Percentiles rank a stretch among this genome's conserved stretches.
Evolutionary conservation across 1,139 yeast genomes (phyloP).

Genomic region (Candida glucosophila): DNA sequence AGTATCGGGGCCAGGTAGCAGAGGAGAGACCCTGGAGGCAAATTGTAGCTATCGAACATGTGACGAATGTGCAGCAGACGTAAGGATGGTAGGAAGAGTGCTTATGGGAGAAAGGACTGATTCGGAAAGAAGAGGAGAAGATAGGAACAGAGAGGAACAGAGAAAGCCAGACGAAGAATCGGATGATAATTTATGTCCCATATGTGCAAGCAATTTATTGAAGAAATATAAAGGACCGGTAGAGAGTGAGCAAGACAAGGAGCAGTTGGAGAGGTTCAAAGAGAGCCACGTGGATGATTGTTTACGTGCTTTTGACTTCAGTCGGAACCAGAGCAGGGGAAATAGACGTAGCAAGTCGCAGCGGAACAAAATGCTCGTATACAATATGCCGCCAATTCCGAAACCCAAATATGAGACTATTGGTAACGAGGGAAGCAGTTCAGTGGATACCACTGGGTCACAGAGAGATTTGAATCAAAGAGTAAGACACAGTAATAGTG

Average conservation of each 20-base stretch:
- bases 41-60: conserved; percentile 53
- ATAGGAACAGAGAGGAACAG: conserved; percentile 1
- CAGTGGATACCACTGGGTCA: conserved; percentile 8
- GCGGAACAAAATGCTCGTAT: conserved; percentile 79
- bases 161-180: conserved; percentile 1
- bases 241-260: conserved; percentile 12
- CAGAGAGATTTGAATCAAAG: conserved; percentile 17
- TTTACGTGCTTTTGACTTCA: conserved; percentile 55
- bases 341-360: conserved; percentile 21
- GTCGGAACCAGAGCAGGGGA: conserved; percentile 44
- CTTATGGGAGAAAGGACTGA: conserved; percentile 13
- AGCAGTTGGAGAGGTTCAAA: conserved; percentile 39
- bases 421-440: conserved; percentile 10
- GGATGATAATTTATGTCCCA: conserved; percentile 30
- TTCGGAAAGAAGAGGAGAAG: neutral
- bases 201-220: conserved; percentile 45
- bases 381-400: conserved; percentile 55
- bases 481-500: neutral
- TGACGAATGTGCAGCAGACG: conserved; percentile 58
- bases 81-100: conserved; percentile 47
- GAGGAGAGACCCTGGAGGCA: conserved; percentile 16
- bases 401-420: conserved; percentile 32
- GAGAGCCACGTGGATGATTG: conserved; percentile 69
- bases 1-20: conserved; percentile 20
- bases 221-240: conserved; percentile 35